Evolutionary conservation across 225 moss, liverwort and hornwort species (phyloP).

Genomic region (Ulota crispa): DNA sequence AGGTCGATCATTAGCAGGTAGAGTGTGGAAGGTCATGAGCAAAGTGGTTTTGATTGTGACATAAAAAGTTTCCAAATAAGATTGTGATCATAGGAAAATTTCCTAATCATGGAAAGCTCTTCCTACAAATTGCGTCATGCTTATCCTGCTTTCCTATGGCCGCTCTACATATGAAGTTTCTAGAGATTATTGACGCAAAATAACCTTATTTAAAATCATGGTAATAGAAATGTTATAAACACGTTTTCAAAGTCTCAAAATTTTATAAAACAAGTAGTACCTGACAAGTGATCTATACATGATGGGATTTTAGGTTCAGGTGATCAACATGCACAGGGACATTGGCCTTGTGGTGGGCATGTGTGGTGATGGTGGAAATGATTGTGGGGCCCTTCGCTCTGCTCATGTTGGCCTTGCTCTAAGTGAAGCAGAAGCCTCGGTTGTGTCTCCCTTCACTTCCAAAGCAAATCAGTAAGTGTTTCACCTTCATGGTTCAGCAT

Average conservation of each 20-base stretch:
- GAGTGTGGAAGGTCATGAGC: not conserved
- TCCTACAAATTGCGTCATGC: not conserved
- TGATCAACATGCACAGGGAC: slow-evolving; percentile 58
- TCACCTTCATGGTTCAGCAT: not conserved
- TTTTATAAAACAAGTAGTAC: not conserved
- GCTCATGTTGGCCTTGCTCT: slow-evolving; percentile 66
- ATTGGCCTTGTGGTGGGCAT: slow-evolving; percentile 62
- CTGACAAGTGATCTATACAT: not conserved
- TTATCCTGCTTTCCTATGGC: not conserved
- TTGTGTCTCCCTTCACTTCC: slow-evolving; percentile 68
- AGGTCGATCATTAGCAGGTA: no score
- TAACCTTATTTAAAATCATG: not conserved
- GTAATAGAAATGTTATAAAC: not conserved
- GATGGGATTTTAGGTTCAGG: slow-evolving; percentile 44
- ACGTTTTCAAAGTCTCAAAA: not conserved
- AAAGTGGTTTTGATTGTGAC: no score
- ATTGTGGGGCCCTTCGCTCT: slow-evolving; percentile 63
- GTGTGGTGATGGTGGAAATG: slow-evolving; percentile 75
- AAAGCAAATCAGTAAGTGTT: slow-evolving; percentile 45
- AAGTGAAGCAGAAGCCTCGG: slow-evolving; percentile 66
- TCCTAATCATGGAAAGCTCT: not conserved
- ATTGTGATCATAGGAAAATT: not conserved
- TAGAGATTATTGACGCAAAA: not conserved
- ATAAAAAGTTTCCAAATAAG: not conserved
- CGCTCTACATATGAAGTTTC: not conserved